Base-by-base conservation (phyloP, 495 filamentous ascomycete genomes). In the Tuber brumale region DNA sequence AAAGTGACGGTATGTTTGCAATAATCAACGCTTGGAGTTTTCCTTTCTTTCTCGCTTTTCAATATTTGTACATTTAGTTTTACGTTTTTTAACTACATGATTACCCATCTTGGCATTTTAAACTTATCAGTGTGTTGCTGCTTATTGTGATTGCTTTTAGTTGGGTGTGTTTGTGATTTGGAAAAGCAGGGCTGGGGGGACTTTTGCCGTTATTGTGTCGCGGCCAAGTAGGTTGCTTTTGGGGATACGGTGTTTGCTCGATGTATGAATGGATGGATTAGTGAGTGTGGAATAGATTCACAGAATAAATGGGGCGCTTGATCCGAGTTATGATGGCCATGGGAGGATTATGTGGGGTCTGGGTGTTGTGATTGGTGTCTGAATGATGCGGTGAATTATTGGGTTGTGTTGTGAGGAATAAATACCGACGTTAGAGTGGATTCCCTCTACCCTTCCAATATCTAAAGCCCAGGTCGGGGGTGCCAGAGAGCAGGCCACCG, bases 1-100 rank as follows among this genome's bases (percentile, higher is more conserved):
- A 81, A 77, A 35, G 80, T 71, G 41, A 44, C 31, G 10, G 12
- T 27, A 31, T 16, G 9, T 66, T 35, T 66, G 14, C 27, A 66
- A 31, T 66, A n/a, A 31, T 66, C n/a, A 31, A 16, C 27, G n/a
- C 57, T 31, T 18, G 27, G 57, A 66, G 27, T 66, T 66, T 35
- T 66, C 27, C 27, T 18, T 8, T 66, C 5, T 66, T 31, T 66
- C 16, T 66, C 27, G 27, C 0, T 27, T 66, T 35, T 18, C 5
- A 31, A 35, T 31, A 9, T n/a, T n/a, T 66, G 57, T 35, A 10
- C 35, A 35, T 66, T 66, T 66, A 18, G 57, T 31, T 66, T 66
- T 66, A 7, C n/a, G 57, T 16, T 66, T 66, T 57, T 61, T 66
- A 66, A 27, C 57, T 66, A 66, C 57, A 16, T 27, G 23, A 10